Base-by-base conservation (phyloP, 23 red algal species). In the Gracilaria domingensis region DNA sequence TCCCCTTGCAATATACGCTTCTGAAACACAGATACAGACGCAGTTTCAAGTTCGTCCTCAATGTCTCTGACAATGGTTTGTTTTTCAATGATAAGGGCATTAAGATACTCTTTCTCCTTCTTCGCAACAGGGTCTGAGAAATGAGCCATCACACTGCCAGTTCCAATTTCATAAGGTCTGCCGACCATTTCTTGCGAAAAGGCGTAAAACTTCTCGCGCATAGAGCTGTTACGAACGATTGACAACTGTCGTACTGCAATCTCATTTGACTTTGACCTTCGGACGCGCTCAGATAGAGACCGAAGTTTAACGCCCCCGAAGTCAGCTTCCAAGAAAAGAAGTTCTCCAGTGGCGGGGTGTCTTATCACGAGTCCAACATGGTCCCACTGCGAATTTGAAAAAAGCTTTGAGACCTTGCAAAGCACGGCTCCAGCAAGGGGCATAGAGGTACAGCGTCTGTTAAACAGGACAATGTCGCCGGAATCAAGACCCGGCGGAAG, bases 381-480 rank as follows among this genome's bases (percentile, higher is more conserved):
- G 67, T 99, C 97, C 97, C 97, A 99, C 45, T 83, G 71, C 20
- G 87, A 93, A 69, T 95, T 99, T 66, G 90, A 95, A 38, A 96
- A 90, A 23, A 95, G 62, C 51, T 99, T 99, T 36, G 97, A 74
- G 18, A 94, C 81, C 20, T 60, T 91, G 69, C 97, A 99, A 23
- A 99, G 93, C n/a, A 83, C 70, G 32, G 93, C 93, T 23, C 93
- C 97, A 12, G 91, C 89, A 18, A 89, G 88, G 28, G 93, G 64
- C 97, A 99, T 99, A 12, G 93, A 88, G 35, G 86, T 62, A 49
- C 94, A 99, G 29, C 93, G 86, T 33, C 97, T 77, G 80, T 99
- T 99, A 75, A 99, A 99, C 59, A 99, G 97, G 14, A 99, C 97
- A 34, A 99, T 88, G 62, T 99, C 97, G 35, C 97, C 97, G n/a